These are phyloP conservation scores for Beauveria scarabaeidicola DNA, from an alignment of 2,329 filamentous ascomycete species.

Conservation along the genomic window DNA sequence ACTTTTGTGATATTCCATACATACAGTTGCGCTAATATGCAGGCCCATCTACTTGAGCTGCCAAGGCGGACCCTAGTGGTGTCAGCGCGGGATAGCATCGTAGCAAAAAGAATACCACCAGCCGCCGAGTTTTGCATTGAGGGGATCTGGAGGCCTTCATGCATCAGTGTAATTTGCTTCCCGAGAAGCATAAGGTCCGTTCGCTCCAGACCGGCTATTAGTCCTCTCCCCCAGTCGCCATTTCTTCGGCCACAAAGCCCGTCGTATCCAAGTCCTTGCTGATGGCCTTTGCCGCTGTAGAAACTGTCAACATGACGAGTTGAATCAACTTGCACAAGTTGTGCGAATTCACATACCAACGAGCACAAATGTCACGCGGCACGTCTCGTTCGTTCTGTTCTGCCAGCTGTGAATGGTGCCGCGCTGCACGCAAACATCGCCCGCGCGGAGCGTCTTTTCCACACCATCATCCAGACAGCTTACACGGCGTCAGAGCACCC, in stretches of 20 bases:
- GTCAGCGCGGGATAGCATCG: too few species aligned
- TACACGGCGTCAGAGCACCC: background rate
- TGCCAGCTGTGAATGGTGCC: conserved; percentile 18
- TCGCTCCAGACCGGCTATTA: background rate
- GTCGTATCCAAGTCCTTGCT: background rate
- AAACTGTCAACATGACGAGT: background rate
- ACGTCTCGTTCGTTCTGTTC: conserved; percentile 14
- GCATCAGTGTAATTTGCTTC: too few species aligned
- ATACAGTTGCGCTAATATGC: too few species aligned
- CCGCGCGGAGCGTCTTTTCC: conserved; percentile 13
- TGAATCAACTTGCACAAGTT: background rate
- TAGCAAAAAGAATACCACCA: too few species aligned
- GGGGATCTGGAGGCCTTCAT: too few species aligned
- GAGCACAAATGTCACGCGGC: conserved; percentile 15
- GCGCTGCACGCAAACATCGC: conserved; percentile 18
- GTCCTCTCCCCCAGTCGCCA: conserved; percentile 5
- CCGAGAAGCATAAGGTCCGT: too few species aligned
- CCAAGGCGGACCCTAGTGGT: too few species aligned
- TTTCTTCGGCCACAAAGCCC: background rate
- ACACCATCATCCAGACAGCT: conserved; percentile 17
- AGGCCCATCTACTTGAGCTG: too few species aligned
- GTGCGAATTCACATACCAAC: conserved; percentile 9
- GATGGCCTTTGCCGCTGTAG: conserved; percentile 2
- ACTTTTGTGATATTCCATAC: too few species aligned
- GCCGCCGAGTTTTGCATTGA: too few species aligned